Percentiles rank a stretch among this genome's conserved stretches.
Evolutionary conservation across 352 stramenopile genomes (phyloP).

Genomic region (Globisporangium spinosum): DNA sequence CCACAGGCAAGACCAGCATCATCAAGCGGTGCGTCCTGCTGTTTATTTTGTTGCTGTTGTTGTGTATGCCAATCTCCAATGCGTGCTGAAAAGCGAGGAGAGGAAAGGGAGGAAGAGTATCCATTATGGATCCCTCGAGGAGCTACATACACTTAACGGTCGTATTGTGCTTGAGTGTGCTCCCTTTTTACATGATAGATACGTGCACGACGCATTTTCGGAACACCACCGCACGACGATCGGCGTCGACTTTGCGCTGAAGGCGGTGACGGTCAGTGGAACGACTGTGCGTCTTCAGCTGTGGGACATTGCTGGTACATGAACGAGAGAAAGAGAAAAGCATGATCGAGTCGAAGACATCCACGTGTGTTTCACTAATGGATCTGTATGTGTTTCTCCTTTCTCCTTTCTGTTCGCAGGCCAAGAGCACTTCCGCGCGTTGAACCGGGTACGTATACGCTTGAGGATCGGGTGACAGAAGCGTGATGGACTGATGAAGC

Average conservation of each 20-base stretch:
- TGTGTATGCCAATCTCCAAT: no score
- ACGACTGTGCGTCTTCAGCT: conserved; percentile 90
- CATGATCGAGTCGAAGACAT: not conserved
- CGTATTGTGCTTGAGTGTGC: not conserved
- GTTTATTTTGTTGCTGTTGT: not conserved
- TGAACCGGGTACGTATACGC: conserved; percentile 70
- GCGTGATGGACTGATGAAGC: not conserved
- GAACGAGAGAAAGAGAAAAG: not conserved
- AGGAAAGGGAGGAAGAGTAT: conserved; percentile 2
- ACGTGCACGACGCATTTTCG: conserved; percentile 89
- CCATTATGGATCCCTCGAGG: not conserved
- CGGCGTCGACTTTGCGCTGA: conserved; percentile 91
- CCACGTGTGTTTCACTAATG: not conserved
- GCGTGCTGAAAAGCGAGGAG: not conserved
- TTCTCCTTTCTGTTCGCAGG: conserved; percentile 23
- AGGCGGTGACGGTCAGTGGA: conserved; percentile 81
- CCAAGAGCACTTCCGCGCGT: conserved; percentile 92
- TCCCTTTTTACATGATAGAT: conserved; percentile 31
- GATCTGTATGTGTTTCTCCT: not conserved
- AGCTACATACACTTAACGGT: not conserved
- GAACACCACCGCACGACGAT: conserved; percentile 92
- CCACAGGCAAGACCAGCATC: conserved; percentile 91
- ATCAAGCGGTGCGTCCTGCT: conserved; percentile 78
- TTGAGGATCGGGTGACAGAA: not conserved
- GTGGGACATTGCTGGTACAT: conserved; percentile 88